Conservation (phyloP, 1,284 basidiomycete genomes). For the Schizophyllum amplum region DNA sequence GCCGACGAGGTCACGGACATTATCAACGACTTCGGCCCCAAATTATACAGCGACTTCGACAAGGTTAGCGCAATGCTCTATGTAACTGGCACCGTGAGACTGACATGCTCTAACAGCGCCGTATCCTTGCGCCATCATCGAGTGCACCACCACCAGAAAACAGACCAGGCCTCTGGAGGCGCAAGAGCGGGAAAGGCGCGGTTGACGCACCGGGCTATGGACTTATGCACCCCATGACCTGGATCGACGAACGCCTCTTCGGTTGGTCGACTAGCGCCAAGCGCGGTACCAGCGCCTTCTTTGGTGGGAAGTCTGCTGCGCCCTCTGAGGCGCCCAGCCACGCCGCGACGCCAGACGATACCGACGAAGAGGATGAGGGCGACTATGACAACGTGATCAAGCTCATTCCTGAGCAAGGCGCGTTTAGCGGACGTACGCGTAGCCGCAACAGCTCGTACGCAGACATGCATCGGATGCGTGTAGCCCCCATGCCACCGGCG, state of each 20-base stretch:
- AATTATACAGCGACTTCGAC: conserved; percentile 84
- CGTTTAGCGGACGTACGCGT: conserved; percentile 35
- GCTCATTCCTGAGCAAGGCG: conserved; percentile 44
- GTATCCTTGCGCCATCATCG: conserved; percentile 76
- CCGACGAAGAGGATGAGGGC: conserved; percentile 71
- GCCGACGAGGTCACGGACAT: conserved; percentile 82
- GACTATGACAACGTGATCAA: conserved; percentile 76
- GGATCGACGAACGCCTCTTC: conserved; percentile 89
- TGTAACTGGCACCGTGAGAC: background rate
- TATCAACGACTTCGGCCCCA: conserved; percentile 87
- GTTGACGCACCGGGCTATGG: conserved; percentile 74
- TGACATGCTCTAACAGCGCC: conserved; percentile 38
- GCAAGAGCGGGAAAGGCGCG: conserved; percentile 65
- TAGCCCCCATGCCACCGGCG: conserved; percentile 23
- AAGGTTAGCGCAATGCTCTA: conserved; percentile 36
- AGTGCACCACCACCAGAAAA: conserved; percentile 71
- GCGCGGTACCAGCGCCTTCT: conserved; percentile 74
- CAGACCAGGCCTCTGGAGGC: conserved; percentile 61
- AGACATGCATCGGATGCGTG: conserved; percentile 63
- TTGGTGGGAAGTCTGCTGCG: conserved; percentile 24
- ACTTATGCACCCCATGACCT: conserved; percentile 81
- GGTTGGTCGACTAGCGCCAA: conserved; percentile 78
- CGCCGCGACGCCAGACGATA: conserved; percentile 56
- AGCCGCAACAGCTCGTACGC: conserved; percentile 72
- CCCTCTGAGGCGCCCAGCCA: conserved; percentile 44